Percentiles rank a stretch among this genome's conserved stretches.
phyloP scores from a whole-genome alignment of 352 stramenopile genomes.

The Phytophthora pluvialis region DNA sequence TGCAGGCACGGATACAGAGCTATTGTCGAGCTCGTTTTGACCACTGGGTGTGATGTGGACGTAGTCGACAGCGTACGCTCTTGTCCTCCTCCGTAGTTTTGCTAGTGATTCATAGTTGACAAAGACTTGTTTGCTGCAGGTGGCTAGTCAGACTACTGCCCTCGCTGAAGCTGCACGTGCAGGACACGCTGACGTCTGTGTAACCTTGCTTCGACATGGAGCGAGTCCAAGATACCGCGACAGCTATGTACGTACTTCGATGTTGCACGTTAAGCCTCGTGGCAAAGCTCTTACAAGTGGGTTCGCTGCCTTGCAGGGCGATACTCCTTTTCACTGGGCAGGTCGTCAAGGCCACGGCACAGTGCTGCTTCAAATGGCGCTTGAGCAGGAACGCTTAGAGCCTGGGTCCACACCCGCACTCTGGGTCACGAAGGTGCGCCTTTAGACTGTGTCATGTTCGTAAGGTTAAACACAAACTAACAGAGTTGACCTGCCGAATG shows the following conservation, averaged over 20 bases:
- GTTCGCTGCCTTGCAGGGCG: constrained; percentile 39
- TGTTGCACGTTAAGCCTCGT: not conserved
- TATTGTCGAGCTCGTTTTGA: constrained; percentile 50
- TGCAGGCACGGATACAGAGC: constrained; percentile 41
- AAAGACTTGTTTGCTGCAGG: constrained; percentile 21
- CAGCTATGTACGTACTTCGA: constrained; percentile 28
- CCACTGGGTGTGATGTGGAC: constrained; percentile 54
- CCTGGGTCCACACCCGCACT: constrained; percentile 31
- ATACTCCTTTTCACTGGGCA: constrained; percentile 80
- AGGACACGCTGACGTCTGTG: constrained; percentile 55
- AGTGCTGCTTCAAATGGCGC: constrained; percentile 56
- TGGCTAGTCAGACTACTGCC: constrained; percentile 55
- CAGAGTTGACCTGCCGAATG: not conserved
- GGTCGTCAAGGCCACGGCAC: constrained; percentile 55
- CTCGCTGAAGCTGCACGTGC: constrained; percentile 68
- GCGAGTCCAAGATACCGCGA: constrained; percentile 53
- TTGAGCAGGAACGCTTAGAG: constrained; percentile 43
- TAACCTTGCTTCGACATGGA: constrained; percentile 52
- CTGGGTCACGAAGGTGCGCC: constrained; percentile 62
- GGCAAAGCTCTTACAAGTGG: too few species aligned
- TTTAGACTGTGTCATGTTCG: not conserved
- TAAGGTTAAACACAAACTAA: not conserved
- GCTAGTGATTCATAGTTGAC: not conserved
- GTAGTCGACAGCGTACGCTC: constrained; percentile 56
- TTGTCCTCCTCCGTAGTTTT: not conserved